These are phyloP conservation scores for Elsinoe batatas DNA, from an alignment of 2,329 filamentous ascomycete genomes.

Conservation along the genomic window DNA sequence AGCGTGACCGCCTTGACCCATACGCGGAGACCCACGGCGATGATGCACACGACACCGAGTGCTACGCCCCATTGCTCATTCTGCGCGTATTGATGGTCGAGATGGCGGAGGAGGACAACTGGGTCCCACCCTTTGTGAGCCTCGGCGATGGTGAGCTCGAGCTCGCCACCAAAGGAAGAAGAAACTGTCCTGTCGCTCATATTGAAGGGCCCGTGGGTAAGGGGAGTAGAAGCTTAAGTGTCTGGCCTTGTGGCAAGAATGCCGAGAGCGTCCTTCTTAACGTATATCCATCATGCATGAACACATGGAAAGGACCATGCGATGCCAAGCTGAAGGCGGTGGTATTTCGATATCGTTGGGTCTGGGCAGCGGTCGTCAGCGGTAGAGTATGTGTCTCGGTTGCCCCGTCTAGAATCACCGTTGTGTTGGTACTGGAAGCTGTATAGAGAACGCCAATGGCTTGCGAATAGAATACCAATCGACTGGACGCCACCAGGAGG, in stretches of 20 bases:
- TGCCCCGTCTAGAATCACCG: neutral
- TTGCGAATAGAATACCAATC: neutral
- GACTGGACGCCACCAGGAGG: neutral
- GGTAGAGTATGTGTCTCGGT: neutral
- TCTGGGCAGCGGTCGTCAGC: neutral
- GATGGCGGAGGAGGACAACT: neutral
- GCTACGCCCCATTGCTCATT: neutral
- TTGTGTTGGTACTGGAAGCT: neutral
- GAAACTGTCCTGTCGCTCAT: neutral
- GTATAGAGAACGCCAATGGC: neutral
- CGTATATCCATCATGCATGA: neutral
- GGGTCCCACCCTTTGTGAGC: constrained; percentile 2
- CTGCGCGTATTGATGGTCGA: neutral
- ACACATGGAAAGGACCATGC: neutral
- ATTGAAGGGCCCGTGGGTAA: neutral
- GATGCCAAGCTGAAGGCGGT: neutral
- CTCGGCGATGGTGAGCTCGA: constrained; percentile 4
- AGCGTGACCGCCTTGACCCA: neutral
- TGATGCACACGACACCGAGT: neutral
- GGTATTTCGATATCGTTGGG: neutral
- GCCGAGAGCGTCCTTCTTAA: neutral
- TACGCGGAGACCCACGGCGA: neutral
- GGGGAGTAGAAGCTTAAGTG: neutral
- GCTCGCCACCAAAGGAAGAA: neutral
- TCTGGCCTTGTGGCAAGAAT: neutral